A percentile compares a stretch with the other conserved stretches of the same genome.
These are phyloP conservation scores for Calonectria fujianensis DNA, from an alignment of 2,329 filamentous ascomycete genomes.

Conservation along the genomic window DNA sequence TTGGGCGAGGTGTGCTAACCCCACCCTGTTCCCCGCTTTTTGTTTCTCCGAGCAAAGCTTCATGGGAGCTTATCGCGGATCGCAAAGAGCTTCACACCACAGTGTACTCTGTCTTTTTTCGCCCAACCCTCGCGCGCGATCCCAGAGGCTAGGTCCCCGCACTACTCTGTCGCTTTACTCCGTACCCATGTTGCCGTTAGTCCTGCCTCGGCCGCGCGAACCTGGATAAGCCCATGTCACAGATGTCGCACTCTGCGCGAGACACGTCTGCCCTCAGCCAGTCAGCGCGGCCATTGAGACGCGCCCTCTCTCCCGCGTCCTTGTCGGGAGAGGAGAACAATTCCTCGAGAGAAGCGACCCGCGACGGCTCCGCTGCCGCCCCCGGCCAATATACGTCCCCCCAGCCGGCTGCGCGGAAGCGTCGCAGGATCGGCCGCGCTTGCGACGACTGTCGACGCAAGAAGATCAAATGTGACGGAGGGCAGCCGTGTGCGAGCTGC, in stretches of 20 bases:
- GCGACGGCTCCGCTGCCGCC: not conserved
- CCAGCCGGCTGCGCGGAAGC: not conserved
- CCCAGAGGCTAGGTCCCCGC: no score
- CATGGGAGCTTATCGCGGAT: not conserved
- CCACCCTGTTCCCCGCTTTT: not conserved
- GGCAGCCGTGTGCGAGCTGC: not conserved
- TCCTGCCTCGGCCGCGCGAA: not conserved
- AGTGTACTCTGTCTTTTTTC: not conserved
- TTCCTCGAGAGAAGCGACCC: not conserved
- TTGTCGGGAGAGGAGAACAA: not conserved
- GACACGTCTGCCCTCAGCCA: not conserved
- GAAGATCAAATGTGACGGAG: conserved; percentile 13
- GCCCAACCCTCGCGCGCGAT: no score
- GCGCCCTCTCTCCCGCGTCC: not conserved
- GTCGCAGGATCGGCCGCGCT: not conserved
- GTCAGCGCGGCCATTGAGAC: not conserved
- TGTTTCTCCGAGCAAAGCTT: not conserved
- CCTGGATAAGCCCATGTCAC: not conserved
- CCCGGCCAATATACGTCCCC: not conserved
- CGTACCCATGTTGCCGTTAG: not conserved
- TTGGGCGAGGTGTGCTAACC: not conserved
- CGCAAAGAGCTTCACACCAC: not conserved
- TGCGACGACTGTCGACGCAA: conserved; percentile 6
- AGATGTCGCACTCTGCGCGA: not conserved
- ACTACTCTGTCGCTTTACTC: not conserved